Conservation (phyloP, 345 rosid genomes). For the Triadica sebifera region DNA sequence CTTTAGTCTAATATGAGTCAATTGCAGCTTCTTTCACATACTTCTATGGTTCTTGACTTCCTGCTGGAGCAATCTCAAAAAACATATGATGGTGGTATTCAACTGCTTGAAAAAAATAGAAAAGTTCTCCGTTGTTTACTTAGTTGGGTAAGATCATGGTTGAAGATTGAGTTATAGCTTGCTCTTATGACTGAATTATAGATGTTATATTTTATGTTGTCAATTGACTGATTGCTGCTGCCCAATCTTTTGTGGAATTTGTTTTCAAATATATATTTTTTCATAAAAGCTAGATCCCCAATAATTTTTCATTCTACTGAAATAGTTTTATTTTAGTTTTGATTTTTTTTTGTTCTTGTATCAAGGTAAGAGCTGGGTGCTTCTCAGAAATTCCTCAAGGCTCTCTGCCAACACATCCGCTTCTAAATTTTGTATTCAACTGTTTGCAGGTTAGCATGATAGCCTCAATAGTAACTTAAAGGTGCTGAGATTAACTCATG, state of each 20-base stretch:
- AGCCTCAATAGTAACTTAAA: slow-evolving; percentile 3
- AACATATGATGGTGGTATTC: slow-evolving; percentile 42
- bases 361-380: slow-evolving; percentile 92
- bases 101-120: slow-evolving; percentile 59
- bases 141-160: slow-evolving; percentile 79
- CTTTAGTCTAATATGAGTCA: slow-evolving; percentile 13
- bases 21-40: slow-evolving; percentile 73
- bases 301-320: not conserved
- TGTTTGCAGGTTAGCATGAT: slow-evolving; percentile 63
- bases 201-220: not conserved
- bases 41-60: slow-evolving; percentile 83
- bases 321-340: not conserved
- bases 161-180: not conserved
- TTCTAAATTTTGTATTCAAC: slow-evolving; percentile 71
- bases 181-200: not conserved
- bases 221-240: not conserved
- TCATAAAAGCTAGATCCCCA: not conserved
- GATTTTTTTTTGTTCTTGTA: slow-evolving; percentile 11
- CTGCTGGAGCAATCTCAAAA: slow-evolving; percentile 80
- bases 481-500: slow-evolving; percentile 2
- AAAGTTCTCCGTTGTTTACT: slow-evolving; percentile 86
- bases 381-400: slow-evolving; percentile 80
- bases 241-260: not conserved
- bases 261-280: not conserved
- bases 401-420: slow-evolving; percentile 74